phyloP scores from a whole-genome alignment of 208 protist genomes.

The Balamuthia mandrillaris region DNA sequence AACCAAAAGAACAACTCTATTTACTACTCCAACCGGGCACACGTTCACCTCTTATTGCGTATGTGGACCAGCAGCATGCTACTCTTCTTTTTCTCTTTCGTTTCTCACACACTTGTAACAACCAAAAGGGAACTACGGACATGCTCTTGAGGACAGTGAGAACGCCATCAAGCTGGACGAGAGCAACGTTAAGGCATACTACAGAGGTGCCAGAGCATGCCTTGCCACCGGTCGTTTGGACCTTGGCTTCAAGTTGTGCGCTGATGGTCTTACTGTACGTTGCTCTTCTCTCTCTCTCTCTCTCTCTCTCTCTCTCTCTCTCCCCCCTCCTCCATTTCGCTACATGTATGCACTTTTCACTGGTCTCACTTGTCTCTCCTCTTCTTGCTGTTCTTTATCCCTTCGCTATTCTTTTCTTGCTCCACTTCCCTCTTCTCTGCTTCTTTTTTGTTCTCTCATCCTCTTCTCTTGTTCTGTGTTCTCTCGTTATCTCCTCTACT shows the following conservation, averaged over 20 bases:
- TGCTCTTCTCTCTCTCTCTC: too few species aligned
- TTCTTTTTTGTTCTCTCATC: too few species aligned
- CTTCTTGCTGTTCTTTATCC: too few species aligned
- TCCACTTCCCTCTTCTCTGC: too few species aligned
- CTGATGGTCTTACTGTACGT: neutral
- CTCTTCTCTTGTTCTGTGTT: too few species aligned
- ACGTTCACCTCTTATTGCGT: slow-evolving; percentile 24
- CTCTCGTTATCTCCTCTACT: too few species aligned
- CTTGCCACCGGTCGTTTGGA: neutral
- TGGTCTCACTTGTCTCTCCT: too few species aligned
- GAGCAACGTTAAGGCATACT: neutral
- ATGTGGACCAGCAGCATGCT: too few species aligned
- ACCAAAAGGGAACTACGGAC: neutral
- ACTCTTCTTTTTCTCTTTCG: neutral
- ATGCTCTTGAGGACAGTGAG: neutral
- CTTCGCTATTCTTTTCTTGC: too few species aligned
- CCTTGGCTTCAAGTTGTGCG: neutral
- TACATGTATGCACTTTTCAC: too few species aligned
- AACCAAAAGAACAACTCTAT: neutral
- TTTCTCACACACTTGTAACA: neutral
- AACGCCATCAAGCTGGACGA: neutral
- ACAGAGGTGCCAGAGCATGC: neutral
- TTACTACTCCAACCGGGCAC: slow-evolving; percentile 26
- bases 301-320: too few species aligned
- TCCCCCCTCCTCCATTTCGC: too few species aligned